Conservation (phyloP, 768 basidiomycete species). For the Baorangia bicolor region DNA sequence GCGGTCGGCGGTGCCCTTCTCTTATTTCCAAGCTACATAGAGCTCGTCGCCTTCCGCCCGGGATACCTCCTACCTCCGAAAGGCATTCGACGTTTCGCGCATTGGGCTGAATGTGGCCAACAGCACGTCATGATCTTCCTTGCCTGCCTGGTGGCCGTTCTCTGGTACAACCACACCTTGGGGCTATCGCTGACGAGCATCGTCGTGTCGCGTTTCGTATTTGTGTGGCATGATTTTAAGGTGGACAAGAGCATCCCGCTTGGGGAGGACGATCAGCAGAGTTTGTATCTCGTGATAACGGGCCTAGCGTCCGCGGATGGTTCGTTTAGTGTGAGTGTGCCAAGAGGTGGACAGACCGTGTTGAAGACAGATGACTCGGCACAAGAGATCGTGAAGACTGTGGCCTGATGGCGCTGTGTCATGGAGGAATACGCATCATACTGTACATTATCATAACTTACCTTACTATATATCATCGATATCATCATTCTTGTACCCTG, state of each 20-base stretch:
- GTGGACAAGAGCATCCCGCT: slow-evolving; percentile 26
- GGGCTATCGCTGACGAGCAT: slow-evolving; percentile 23
- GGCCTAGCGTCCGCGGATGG: slow-evolving; percentile 13
- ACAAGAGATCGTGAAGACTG: not conserved
- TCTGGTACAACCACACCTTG: slow-evolving; percentile 20
- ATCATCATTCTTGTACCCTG: not conserved
- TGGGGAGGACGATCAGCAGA: slow-evolving; percentile 36
- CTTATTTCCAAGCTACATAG: slow-evolving; percentile 28
- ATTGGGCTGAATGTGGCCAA: slow-evolving; percentile 37
- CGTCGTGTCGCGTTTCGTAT: slow-evolving; percentile 22
- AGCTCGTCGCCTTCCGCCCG: slow-evolving; percentile 26
- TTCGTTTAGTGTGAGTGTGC: not conserved
- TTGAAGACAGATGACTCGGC: not conserved
- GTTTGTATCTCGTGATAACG: slow-evolving; percentile 31
- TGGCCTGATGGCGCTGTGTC: not conserved
- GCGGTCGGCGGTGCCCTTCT: slow-evolving; percentile 34
- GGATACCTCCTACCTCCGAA: slow-evolving; percentile 30
- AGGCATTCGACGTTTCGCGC: slow-evolving; percentile 38
- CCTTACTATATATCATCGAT: not conserved
- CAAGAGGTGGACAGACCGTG: not conserved
- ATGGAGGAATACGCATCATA: not conserved
- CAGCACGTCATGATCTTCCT: slow-evolving; percentile 37
- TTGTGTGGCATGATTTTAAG: slow-evolving; percentile 29
- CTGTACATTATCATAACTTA: not conserved
- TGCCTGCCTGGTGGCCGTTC: slow-evolving; percentile 13